Base-by-base conservation (phyloP, 805 yeast genomes). In the Debaryomyces maramus region DNA sequence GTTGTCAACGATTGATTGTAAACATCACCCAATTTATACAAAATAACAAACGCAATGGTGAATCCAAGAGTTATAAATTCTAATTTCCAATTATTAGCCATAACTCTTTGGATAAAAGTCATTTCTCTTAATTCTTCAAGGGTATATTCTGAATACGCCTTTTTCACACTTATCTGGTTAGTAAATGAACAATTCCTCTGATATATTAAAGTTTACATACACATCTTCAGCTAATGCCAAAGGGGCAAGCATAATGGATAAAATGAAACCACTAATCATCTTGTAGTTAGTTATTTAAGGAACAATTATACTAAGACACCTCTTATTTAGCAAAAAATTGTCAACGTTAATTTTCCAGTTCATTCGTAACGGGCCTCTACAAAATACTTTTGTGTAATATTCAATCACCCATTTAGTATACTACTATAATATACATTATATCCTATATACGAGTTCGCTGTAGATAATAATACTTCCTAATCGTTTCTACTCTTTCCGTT, bases 81-180 rank as follows among this genome's bases (percentile, higher is more conserved):
- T 55, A 84, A 73, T 32, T 70, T 70, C 97, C 97, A 93, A 62
- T 86, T 81, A 60, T 85, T 82, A 20, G 65, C 50, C 43, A 52
- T 49, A 29, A 86, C 39, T 54, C 97, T 80, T 51, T 83, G 73
- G 35, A 66, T 32, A 36, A 88, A 17, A 2, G 85, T 65, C 79
- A 88, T 65, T 5, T 64, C 68, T 26, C 72, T 70, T 58, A 87
- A 76, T 46, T 81, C 83, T 30, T 79, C 83, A 35, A 60, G 42
- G 23, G 77, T 55, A 51, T 65, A 62, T 15, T 58, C 50, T 37
- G 54, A 32, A 47, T 47, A 58, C 21, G 44, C 38, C 19, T 45
- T 54, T 18, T 34, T n/a, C n/a, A n/a, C n/a, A n/a, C n/a, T n/a
- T n/a, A n/a, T n/a, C n/a, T n/a, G n/a, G n/a, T n/a, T n/a, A n/a